Percentiles rank a stretch among this genome's conserved stretches.
Evolutionary conservation across 176 grass and related monocot species (phyloP).

Genomic region (Rhynchospora breviuscula): DNA sequence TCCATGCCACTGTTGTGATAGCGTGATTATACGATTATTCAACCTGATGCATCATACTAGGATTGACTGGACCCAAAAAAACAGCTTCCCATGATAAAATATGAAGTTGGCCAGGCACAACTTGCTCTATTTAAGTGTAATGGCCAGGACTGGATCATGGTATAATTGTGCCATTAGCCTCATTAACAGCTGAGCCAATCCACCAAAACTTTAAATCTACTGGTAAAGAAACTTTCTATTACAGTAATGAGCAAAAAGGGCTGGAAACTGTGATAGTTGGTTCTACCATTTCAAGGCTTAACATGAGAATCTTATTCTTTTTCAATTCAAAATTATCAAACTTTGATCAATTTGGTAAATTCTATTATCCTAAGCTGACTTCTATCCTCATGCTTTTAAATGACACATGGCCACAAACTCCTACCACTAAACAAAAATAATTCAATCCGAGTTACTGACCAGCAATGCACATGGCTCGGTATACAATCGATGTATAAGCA

Average conservation of each 20-base stretch:
- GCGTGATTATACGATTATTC: neutral
- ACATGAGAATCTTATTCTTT: neutral
- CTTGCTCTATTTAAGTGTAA: neutral
- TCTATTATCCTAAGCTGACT: neutral
- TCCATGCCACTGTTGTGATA: neutral
- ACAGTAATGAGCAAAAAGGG: neutral
- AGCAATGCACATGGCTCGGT: constrained; percentile 86
- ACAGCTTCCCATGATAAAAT: neutral
- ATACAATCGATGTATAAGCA: constrained; percentile 44
- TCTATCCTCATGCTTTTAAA: neutral
- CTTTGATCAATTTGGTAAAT: neutral
- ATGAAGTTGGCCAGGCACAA: neutral
- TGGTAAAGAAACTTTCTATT: neutral
- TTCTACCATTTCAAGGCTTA: neutral
- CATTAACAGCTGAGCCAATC: neutral
- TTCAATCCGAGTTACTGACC: constrained; percentile 25
- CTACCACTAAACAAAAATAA: neutral
- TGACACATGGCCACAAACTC: neutral
- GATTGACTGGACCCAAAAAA: neutral
- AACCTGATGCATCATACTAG: neutral
- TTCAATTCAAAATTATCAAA: neutral
- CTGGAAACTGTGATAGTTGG: neutral
- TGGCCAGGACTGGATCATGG: neutral
- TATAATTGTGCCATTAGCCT: neutral
- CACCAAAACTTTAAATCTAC: neutral